phyloP scores from a whole-genome alignment of 768 basidiomycete genomes.

The Melanogaster broomeanus region DNA sequence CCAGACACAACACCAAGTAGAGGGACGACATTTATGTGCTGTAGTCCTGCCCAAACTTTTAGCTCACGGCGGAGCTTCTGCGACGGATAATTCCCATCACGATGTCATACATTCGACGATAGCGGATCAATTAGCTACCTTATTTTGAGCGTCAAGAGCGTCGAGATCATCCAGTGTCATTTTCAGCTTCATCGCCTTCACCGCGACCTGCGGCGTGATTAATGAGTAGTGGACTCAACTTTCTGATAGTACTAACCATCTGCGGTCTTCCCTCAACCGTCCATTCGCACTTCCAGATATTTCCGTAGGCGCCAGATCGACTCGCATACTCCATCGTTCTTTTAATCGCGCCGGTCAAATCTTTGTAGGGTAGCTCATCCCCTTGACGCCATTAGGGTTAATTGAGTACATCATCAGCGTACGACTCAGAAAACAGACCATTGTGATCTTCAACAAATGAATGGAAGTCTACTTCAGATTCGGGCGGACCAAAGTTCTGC shows the following conservation, averaged over 20 bases:
- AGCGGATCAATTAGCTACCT: neutral
- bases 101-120: neutral
- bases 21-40: conserved; percentile 15
- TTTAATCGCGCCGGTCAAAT: neutral
- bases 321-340: neutral
- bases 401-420: too few relatives aligned
- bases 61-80: conserved; percentile 14
- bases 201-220: neutral
- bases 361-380: neutral
- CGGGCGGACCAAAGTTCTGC: too few relatives aligned
- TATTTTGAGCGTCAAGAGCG: neutral
- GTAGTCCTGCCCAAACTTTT: neutral
- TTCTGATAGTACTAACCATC: neutral
- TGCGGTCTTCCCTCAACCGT: neutral
- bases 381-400: neutral
- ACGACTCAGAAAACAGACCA: neutral
- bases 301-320: neutral
- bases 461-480: too few relatives aligned
- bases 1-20: conserved; percentile 16
- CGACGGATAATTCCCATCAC: neutral
- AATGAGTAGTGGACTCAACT: neutral
- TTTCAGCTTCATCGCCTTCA: neutral
- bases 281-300: neutral
- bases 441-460: too few relatives aligned
- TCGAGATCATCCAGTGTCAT: neutral